Conservation (phyloP, 352 stramenopile genomes). For the Phytopythium sindhum region DNA sequence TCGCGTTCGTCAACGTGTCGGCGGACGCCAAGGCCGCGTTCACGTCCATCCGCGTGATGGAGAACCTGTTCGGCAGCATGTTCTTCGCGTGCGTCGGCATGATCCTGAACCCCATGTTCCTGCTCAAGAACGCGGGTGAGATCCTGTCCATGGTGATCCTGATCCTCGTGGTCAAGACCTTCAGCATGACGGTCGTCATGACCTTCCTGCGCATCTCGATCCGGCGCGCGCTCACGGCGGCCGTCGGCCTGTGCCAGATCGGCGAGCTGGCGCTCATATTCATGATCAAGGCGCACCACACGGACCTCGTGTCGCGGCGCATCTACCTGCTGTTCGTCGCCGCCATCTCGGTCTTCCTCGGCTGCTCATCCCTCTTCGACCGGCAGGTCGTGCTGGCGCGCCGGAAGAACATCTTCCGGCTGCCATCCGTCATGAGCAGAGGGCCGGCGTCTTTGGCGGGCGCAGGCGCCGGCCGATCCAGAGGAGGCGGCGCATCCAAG, state of each 20-base stretch:
- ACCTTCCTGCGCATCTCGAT: conserved; percentile 75
- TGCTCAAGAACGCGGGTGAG: conserved; percentile 68
- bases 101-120: conserved; percentile 83
- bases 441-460: conserved; percentile 10
- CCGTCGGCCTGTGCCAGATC: conserved; percentile 77
- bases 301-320: conserved; percentile 74
- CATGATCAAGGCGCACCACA: conserved; percentile 87
- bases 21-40: conserved; percentile 64
- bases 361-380: conserved; percentile 78
- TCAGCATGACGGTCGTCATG: conserved; percentile 76
- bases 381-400: conserved; percentile 62
- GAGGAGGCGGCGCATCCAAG: conserved; percentile 11
- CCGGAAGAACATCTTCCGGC: conserved; percentile 51
- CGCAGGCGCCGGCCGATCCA: conserved; percentile 14
- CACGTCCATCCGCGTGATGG: conserved; percentile 83
- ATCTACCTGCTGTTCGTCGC: conserved; percentile 83
- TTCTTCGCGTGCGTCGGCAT: conserved; percentile 88
- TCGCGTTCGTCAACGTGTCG: conserved; percentile 78
- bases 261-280: conserved; percentile 86
- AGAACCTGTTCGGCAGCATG: conserved; percentile 88
- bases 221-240: conserved; percentile 68
- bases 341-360: conserved; percentile 78
- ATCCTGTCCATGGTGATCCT: conserved; percentile 83
- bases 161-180: conserved; percentile 76
- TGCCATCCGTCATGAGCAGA: conserved; percentile 38